Base-by-base conservation (phyloP, 2,329 filamentous ascomycete species). In the Lachnellula cervina region DNA sequence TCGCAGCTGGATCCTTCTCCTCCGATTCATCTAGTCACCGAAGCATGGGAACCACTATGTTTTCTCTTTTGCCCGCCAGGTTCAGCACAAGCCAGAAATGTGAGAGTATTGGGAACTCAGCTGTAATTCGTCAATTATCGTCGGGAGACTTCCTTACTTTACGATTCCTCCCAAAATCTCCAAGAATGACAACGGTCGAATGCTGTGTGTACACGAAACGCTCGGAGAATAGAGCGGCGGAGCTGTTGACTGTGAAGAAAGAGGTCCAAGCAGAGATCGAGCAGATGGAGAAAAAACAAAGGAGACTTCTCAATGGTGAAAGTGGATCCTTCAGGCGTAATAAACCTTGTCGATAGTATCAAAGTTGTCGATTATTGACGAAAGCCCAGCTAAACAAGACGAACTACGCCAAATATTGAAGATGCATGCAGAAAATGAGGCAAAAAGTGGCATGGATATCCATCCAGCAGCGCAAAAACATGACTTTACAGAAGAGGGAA, bases 381-480 rank as follows among this genome's bases (percentile, higher is more conserved):
- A 52, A 19, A 6, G 4, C 21, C 7, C 7, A 38, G 50, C 7
- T 16, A 54, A 55, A 11, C 61, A 63, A 47, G 47, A 53, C 1
- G 40, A 55, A 21, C 48, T 64, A 16, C 52, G 49, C 16, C 32
- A 54, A 13, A 19, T 62, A 4, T 28, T 68, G 34, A 58, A 54
- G 35, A 19, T 23, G 9, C 64, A 68, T 61, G 21, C 51, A 4
- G 50, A 62, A 2, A 48, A 49, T 2, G 66, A 68, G 46, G 51
- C 21, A 16, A 43, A 47, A 13, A 16, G 47, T 5, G 62, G 62
- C 2, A 48, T 19, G 3, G 55, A 65, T 23, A 62, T 67, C 14
- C 47, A 66, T n/a, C 64, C 62, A 2, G 64, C 64, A 43, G 62
- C 62, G 6, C 57, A 55, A 28, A 58, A 47, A 9, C 54, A 63